A percentile compares a stretch with the other conserved stretches of the same genome.
Conservation (phyloP, 2,329 filamentous ascomycete species). For the Botryotinia globosa region DNA sequence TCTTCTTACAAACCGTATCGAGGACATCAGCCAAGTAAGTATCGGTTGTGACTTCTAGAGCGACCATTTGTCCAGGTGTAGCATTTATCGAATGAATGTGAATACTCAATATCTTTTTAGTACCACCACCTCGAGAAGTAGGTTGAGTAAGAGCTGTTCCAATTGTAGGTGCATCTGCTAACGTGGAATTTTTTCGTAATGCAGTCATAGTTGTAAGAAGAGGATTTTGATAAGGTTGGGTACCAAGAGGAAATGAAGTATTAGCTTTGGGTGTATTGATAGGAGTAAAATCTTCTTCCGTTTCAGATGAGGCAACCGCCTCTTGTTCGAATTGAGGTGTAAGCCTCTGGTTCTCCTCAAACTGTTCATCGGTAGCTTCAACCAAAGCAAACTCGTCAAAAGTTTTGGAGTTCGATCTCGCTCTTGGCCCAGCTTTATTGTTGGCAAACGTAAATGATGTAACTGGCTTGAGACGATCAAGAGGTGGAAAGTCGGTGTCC, state of each 20-base stretch:
- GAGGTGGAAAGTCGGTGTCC: constrained; percentile 78
- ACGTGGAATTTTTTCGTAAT: constrained; percentile 51
- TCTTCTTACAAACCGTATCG: constrained; percentile 72
- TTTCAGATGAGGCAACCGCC: constrained; percentile 39
- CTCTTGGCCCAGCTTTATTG: constrained; percentile 55
- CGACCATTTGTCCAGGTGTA: constrained; percentile 69
- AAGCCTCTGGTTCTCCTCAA: constrained; percentile 63
- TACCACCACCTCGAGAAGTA: constrained; percentile 47
- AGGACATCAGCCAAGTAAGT: constrained; percentile 81
- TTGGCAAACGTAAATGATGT: constrained; percentile 79
- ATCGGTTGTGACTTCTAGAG: constrained; percentile 74
- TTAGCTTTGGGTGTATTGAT: constrained; percentile 33
- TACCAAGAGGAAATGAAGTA: constrained; percentile 39
- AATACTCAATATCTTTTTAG: constrained; percentile 68
- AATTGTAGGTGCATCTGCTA: constrained; percentile 56
- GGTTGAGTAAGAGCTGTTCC: constrained; percentile 34
- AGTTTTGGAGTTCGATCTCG: constrained; percentile 68
- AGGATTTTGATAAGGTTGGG: constrained; percentile 49
- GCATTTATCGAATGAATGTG: constrained; percentile 69
- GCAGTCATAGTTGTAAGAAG: constrained; percentile 56
- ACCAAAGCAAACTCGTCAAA: constrained; percentile 83
- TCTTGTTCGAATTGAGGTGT: constrained; percentile 67
- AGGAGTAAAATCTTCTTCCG: constrained; percentile 46
- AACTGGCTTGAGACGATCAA: constrained; percentile 72
- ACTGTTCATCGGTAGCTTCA: constrained; percentile 65